phyloP scores from a whole-genome alignment of 352 stramenopile species.

The Phytophthora europaea region DNA sequence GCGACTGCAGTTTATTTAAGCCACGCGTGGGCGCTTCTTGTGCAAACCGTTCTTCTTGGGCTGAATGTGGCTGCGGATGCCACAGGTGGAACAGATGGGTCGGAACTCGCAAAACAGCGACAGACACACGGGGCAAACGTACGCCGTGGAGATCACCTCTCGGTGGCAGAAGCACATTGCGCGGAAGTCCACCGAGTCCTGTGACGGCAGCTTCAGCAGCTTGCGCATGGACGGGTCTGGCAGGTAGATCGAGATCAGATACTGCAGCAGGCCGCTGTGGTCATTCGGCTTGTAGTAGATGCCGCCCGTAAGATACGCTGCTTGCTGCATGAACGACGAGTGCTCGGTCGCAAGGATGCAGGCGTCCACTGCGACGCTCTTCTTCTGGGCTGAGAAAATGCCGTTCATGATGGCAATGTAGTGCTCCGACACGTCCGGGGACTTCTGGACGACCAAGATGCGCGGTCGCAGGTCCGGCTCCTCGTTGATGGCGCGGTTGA shows the following conservation, averaged over 20 bases:
- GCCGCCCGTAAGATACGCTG: slow-evolving; percentile 85
- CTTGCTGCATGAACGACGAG: slow-evolving; percentile 91
- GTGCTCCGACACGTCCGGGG: slow-evolving; percentile 84
- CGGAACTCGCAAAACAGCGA: slow-evolving; percentile 91
- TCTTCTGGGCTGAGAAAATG: slow-evolving; percentile 92
- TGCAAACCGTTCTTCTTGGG: slow-evolving; percentile 68
- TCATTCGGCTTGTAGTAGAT: slow-evolving; percentile 91
- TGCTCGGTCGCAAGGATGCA: slow-evolving; percentile 80
- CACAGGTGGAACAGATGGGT: slow-evolving; percentile 89
- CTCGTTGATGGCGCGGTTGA: slow-evolving; percentile 88
- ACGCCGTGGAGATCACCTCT: slow-evolving; percentile 84
- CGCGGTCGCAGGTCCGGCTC: slow-evolving; percentile 77
- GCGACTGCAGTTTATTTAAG: slow-evolving; percentile 29
- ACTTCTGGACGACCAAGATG: slow-evolving; percentile 90
- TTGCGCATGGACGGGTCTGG: slow-evolving; percentile 83
- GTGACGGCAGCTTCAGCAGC: slow-evolving; percentile 83
- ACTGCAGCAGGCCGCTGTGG: slow-evolving; percentile 77
- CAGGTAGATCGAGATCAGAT: slow-evolving; percentile 90
- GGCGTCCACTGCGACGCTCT: slow-evolving; percentile 82
- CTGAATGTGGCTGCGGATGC: slow-evolving; percentile 86
- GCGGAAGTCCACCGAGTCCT: slow-evolving; percentile 90
- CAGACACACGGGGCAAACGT: slow-evolving; percentile 88
- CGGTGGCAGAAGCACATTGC: slow-evolving; percentile 93
- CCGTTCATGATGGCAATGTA: slow-evolving; percentile 94
- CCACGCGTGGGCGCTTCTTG: slow-evolving; percentile 53